Conservation (phyloP, 306 rosid species). For the Hippophae gyantsensis region DNA sequence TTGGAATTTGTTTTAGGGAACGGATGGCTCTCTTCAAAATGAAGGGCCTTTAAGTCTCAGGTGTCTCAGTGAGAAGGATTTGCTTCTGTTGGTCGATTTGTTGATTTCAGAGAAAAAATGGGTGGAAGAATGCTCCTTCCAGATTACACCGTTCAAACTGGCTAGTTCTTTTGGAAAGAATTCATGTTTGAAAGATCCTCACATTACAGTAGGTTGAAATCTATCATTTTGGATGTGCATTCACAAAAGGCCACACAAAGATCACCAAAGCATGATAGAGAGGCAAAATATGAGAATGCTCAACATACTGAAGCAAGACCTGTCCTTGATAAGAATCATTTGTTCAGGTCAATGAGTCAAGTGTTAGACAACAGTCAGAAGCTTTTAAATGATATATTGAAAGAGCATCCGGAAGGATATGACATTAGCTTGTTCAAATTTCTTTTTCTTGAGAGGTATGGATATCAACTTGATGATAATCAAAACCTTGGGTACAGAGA, state of each 20-base stretch:
- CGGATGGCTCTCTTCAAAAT: conserved; percentile 46
- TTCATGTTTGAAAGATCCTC: conserved; percentile 14
- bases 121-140: conserved; percentile 59
- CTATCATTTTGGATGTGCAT: conserved; percentile 31
- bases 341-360: background rate
- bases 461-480: conserved; percentile 38
- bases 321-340: conserved; percentile 14
- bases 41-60: conserved; percentile 45
- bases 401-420: conserved; percentile 48
- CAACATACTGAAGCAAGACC: conserved; percentile 26
- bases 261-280: conserved; percentile 27
- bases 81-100: conserved; percentile 53
- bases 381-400: conserved; percentile 47
- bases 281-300: conserved; percentile 27
- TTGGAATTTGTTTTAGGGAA: conserved; percentile 40
- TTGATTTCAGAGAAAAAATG: conserved; percentile 62
- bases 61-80: conserved; percentile 27
- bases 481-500: conserved; percentile 56
- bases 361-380: conserved; percentile 44
- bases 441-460: conserved; percentile 37
- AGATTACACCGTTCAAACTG: conserved; percentile 45
- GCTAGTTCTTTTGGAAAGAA: conserved; percentile 22
- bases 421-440: conserved; percentile 34
- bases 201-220: conserved; percentile 37
- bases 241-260: conserved; percentile 18